Conservation (phyloP, 1,139 yeast genomes). For the Petasospora fabianii region DNA sequence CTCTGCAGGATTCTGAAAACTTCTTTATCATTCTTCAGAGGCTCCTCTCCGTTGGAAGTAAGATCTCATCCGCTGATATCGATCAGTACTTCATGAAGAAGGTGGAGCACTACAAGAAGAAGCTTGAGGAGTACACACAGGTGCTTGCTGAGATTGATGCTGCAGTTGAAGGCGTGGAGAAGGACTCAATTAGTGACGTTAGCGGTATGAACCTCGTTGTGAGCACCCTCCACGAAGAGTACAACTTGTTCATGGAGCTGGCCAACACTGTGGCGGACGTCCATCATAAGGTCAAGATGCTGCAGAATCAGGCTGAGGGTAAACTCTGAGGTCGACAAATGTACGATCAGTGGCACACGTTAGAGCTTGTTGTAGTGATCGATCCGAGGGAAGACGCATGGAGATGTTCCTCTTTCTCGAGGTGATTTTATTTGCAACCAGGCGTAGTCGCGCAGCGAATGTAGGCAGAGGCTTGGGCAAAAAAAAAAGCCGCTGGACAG, state of each 20-base stretch:
- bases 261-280: constrained; percentile 88
- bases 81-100: constrained; percentile 52
- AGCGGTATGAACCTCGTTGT: constrained; percentile 56
- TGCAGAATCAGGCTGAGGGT: constrained; percentile 18
- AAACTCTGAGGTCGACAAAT: constrained; percentile 2
- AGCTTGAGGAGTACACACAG: constrained; percentile 64
- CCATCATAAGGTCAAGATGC: constrained; percentile 62
- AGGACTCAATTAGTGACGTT: constrained; percentile 43
- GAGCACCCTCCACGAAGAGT: constrained; percentile 75
- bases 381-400: no score
- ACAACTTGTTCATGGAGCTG: constrained; percentile 80
- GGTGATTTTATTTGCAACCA: no score
- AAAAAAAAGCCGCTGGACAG: no score
- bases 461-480: no score
- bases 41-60: constrained; percentile 64
- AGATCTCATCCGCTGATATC: constrained; percentile 53
- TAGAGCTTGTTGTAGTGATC: no score
- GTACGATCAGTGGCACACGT: no score
- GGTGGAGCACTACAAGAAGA: constrained; percentile 47
- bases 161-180: constrained; percentile 70
- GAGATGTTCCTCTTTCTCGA: no score
- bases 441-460: no score
- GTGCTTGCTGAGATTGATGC: constrained; percentile 69
- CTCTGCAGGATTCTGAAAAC: constrained; percentile 54
- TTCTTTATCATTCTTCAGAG: constrained; percentile 66